A percentile compares a stretch with the other conserved stretches of the same genome.
These are phyloP conservation scores for Lactarius tabidus DNA, from an alignment of 768 basidiomycete genomes.

Conservation along the genomic window DNA sequence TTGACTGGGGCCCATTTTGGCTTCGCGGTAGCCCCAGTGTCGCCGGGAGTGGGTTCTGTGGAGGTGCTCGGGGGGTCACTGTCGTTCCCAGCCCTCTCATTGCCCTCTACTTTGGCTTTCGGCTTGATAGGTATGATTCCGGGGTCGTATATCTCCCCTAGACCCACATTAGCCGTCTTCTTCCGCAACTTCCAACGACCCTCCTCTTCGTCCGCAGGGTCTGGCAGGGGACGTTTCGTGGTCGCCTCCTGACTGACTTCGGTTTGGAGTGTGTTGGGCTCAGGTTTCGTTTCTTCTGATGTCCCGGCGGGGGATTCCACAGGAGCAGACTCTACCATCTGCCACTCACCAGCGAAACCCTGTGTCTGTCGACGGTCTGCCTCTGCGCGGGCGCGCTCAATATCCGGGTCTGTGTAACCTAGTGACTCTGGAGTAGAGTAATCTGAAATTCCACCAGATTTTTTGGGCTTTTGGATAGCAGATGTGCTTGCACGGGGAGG, in stretches of 20 bases:
- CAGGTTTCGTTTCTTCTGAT: slow-evolving; percentile 14
- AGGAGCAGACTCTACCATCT: slow-evolving; percentile 45
- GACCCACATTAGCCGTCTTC: slow-evolving; percentile 53
- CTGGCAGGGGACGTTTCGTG: slow-evolving; percentile 32
- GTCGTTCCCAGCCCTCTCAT: not conserved
- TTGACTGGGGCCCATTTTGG: slow-evolving; percentile 25
- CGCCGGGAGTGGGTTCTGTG: not conserved
- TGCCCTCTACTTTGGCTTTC: slow-evolving; percentile 50
- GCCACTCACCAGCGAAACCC: slow-evolving; percentile 77
- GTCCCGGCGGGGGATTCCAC: slow-evolving; percentile 27
- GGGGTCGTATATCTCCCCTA: slow-evolving; percentile 82
- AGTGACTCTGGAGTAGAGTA: slow-evolving; percentile 87
- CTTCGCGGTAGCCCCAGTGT: slow-evolving; percentile 4
- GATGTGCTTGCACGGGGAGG: slow-evolving; percentile 28
- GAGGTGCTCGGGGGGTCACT: not conserved
- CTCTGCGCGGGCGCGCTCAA: slow-evolving; percentile 57
- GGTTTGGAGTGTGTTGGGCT: slow-evolving; percentile 26
- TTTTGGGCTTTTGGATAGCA: slow-evolving; percentile 35
- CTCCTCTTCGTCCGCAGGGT: slow-evolving; percentile 44
- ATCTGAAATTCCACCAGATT: slow-evolving; percentile 67
- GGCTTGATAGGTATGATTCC: slow-evolving; percentile 61
- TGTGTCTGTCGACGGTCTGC: slow-evolving; percentile 55
- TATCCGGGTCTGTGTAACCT: slow-evolving; percentile 76
- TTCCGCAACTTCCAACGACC: slow-evolving; percentile 63
- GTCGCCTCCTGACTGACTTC: slow-evolving; percentile 13